Percentiles rank a stretch among this genome's conserved stretches.
These are phyloP conservation scores for Solanum chilense DNA, from an alignment of 257 asterid genomes.

Conservation along the genomic window DNA sequence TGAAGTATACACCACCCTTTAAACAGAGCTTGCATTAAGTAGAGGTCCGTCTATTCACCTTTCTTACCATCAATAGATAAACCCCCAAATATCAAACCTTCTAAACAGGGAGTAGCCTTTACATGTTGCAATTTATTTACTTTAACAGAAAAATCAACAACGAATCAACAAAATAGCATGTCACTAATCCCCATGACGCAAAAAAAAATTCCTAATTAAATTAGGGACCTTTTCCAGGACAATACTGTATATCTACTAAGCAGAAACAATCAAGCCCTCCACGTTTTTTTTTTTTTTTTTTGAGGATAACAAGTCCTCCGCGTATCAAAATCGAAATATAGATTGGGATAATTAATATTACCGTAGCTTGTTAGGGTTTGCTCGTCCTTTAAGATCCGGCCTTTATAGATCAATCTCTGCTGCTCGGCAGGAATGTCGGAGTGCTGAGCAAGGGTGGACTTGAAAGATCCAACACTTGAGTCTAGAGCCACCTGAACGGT, in stretches of 20 bases:
- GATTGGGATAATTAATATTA: background rate
- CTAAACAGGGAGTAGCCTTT: background rate
- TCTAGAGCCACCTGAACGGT: conserved; percentile 28
- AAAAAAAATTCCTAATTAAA: background rate
- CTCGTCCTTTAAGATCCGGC: conserved; percentile 60
- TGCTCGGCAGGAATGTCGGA: conserved; percentile 38
- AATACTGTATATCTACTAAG: background rate
- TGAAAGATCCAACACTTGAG: conserved; percentile 36
- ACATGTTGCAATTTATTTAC: background rate
- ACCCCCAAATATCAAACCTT: background rate
- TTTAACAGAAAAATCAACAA: background rate
- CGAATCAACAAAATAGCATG: background rate
- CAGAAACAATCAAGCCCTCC: background rate
- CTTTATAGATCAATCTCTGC: conserved; percentile 52
- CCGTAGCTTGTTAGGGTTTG: conserved; percentile 50
- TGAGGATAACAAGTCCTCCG: background rate
- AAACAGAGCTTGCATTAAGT: background rate
- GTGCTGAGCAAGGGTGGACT: conserved; percentile 27
- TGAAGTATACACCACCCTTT: background rate
- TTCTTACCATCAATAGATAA: background rate
- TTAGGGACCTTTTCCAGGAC: background rate
- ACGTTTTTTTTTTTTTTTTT: no score
- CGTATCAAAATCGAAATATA: background rate
- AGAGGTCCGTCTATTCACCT: background rate
- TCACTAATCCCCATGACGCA: background rate